Evolutionary conservation across 108 stramenopile species (phyloP), one percentile per base, ranked within the genome.

Genomic region (Nannochloropsis granulata): DNA sequence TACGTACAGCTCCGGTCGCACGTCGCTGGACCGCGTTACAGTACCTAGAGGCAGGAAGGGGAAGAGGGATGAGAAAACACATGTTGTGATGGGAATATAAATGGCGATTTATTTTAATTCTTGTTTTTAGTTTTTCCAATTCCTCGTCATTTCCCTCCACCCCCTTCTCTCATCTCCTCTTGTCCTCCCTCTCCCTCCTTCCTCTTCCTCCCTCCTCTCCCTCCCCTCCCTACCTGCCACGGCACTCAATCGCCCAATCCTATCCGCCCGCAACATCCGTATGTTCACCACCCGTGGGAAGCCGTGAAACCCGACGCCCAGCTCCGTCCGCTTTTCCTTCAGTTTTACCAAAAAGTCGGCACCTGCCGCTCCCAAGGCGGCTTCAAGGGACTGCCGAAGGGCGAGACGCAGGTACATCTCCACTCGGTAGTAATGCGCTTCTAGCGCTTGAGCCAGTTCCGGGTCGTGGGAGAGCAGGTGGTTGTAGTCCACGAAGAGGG

Each of bases 21-120:
- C 98, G 44, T 99, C 99, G 13, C 93, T 93, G 13, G 96, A 93
- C 24, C 99, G 91, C 21, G 99, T 99, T 23, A 99, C 96, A 0
- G 97, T 98, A 34, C 96, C 99, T 90, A 93, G 13, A 90, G 92
- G 23, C 94, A 92, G 56, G 91, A 91, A 84, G 81, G 84, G 23
- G 90, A 86, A 23, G 85, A 83, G n/a, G 94, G 92, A 44, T 95
- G 95, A 87, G 95, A 93, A 16, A 95, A 93, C 12, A 90, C 56
- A n/a, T 34, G 34, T 34, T 34, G 34, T 5, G 5, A 5, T 34
- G 34, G 34, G 34, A 34, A 34, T 34, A 3, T 34, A 5, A 34
- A 34, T 5, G 34, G 2, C 34, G 5, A 1, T 34, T 34, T 34
- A 3, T 34, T 34, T 34, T 5, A 34, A 34, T 3, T 34, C n/a